These are phyloP conservation scores for Tulasnella sp. DNA, from an alignment of 768 basidiomycete species.

Conservation along the genomic window DNA sequence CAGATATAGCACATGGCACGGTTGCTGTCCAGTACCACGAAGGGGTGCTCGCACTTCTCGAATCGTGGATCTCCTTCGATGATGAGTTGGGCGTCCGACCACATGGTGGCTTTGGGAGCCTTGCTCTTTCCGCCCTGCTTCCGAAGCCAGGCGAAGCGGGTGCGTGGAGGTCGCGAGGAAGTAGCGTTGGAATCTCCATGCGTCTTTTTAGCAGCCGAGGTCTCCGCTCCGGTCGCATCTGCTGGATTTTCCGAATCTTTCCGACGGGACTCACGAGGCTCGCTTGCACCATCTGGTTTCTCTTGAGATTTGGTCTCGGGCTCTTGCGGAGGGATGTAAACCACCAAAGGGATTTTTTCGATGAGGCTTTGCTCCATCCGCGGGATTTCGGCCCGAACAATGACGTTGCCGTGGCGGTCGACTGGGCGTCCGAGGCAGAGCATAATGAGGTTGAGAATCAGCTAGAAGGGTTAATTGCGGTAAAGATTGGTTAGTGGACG, in stretches of 20 bases:
- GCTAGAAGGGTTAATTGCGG: conserved; percentile 21
- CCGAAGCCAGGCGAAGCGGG: neutral
- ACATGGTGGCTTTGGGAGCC: neutral
- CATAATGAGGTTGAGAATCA: conserved; percentile 65
- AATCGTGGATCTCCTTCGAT: conserved; percentile 69
- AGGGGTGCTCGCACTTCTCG: conserved; percentile 73
- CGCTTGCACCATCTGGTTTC: conserved; percentile 48
- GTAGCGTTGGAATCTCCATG: neutral
- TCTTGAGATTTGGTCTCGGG: neutral
- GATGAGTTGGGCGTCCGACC: conserved; percentile 8
- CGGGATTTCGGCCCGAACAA: conserved; percentile 74
- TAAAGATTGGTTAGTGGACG: neutral
- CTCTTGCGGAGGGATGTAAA: conserved; percentile 53
- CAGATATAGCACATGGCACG: conserved; percentile 83
- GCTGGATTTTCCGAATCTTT: too few relatives aligned
- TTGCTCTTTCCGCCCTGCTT: neutral
- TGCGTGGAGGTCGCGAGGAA: neutral
- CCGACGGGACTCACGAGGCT: neutral
- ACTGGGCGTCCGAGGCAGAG: conserved; percentile 79
- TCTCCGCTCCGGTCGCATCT: too few relatives aligned
- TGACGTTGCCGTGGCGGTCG: conserved; percentile 46
- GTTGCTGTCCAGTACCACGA: conserved; percentile 76
- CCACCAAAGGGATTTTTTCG: conserved; percentile 75
- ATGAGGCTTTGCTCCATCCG: conserved; percentile 69
- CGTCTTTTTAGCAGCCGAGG: too few relatives aligned